phyloP scores from a whole-genome alignment of 2,329 filamentous ascomycete species.

The Diaporthe capsici region DNA sequence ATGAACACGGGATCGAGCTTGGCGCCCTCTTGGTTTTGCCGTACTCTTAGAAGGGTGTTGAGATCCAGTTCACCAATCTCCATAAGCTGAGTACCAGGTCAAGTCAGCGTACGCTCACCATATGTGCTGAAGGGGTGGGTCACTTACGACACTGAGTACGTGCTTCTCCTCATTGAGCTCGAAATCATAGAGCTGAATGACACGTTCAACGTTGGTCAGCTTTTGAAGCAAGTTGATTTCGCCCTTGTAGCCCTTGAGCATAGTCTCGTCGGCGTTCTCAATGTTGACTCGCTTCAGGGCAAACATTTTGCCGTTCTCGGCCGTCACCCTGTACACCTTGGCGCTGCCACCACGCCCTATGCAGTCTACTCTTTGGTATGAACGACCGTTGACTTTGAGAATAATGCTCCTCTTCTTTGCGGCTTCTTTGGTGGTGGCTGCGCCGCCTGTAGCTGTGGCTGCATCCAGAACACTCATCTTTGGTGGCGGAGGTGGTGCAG shows the following conservation, averaged over 20 bases:
- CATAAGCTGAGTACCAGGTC: conserved; percentile 77
- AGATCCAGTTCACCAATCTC: conserved; percentile 97
- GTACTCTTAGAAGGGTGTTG: conserved; percentile 84
- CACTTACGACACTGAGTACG: conserved; percentile 83
- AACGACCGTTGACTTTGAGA: conserved; percentile 90
- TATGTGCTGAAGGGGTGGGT: not conserved
- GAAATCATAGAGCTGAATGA: conserved; percentile 91
- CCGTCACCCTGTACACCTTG: conserved; percentile 96
- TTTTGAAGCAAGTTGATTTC: conserved; percentile 93
- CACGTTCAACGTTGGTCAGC: conserved; percentile 86
- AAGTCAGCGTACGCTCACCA: conserved; percentile 25
- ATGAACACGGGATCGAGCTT: conserved; percentile 91
- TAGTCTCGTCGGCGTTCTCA: conserved; percentile 87
- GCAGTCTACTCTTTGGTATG: conserved; percentile 90
- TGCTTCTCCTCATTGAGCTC: conserved; percentile 95
- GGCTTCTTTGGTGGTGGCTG: conserved; percentile 79
- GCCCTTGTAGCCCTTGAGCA: conserved; percentile 89
- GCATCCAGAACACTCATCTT: conserved; percentile 98
- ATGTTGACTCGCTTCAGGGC: conserved; percentile 94
- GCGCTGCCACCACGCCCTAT: conserved; percentile 94
- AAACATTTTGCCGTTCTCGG: conserved; percentile 96
- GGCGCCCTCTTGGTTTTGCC: conserved; percentile 79
- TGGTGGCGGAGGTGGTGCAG: conserved; percentile 83
- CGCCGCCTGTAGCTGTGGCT: conserved; percentile 86
- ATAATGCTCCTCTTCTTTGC: conserved; percentile 82